Base-by-base conservation (phyloP, 768 basidiomycete genomes). In the Suillus hirtellus region DNA sequence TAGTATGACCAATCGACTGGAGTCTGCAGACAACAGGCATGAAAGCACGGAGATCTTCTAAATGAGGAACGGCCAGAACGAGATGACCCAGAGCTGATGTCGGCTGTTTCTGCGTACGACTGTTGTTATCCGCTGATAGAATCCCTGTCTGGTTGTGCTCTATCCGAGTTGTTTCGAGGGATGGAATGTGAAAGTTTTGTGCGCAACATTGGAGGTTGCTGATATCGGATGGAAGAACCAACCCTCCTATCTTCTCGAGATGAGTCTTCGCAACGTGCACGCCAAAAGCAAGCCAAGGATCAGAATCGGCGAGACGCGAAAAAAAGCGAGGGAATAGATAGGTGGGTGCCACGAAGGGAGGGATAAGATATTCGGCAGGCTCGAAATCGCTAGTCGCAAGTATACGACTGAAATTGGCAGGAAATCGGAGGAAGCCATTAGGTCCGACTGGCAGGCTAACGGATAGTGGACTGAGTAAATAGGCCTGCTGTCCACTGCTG, bases 301-400 rank as follows among this genome's bases (percentile, higher is more conserved):
- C 38, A 67, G 69, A 21, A 59, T 65, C 44, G 19, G 64, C 49
- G 27, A 66, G 60, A 19, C 66, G 34, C 50, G 67, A 65, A 11
- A 69, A 69, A 12, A 76, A 50, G 2, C 37, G 17, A 7, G 61
- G 63, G 17, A 80, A 60, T 31, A 75, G 69, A 40, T 27, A 47
- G 1, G 68, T 56, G 11, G 82, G 82, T 37, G 84, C 66, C 7
- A 87, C 75, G 64, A 90, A 86, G 2, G 89, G 89, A 17, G 90
- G 90, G 3, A 84, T 69, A 2, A 91, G 75, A 71, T 83, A 86
- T 4, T 76, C 70, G 3, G 83, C 86, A 31, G 79, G 71, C 37
- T 77, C 78, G 24, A 75, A 69, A 9, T 65, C 63, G 0, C 69
- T 68, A 10, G 75, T 72, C 6, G 77, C 70, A n/a, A 65, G 59